Evolutionary conservation across 768 basidiomycete genomes (phyloP).

Genomic region (Gymnopilus dilepis): DNA sequence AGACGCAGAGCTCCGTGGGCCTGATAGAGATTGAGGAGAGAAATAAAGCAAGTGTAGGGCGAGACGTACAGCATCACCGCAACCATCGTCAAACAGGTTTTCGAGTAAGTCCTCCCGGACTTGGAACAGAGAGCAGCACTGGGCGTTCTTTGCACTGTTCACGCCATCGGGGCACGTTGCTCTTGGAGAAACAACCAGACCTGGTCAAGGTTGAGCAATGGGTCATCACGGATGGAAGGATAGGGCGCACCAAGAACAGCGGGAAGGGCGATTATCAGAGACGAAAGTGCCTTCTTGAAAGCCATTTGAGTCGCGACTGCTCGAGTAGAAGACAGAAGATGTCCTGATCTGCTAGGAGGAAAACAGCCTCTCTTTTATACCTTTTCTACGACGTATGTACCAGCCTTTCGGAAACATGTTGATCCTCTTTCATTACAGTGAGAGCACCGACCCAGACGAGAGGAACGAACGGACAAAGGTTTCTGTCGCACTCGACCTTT

Average conservation of each 20-base stretch:
- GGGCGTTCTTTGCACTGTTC: slow-evolving; percentile 32
- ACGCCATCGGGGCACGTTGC: slow-evolving; percentile 35
- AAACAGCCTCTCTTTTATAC: slow-evolving; percentile 8
- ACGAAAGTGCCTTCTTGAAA: slow-evolving; percentile 10
- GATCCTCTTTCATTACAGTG: not conserved
- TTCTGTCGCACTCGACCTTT: not conserved
- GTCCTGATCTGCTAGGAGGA: slow-evolving; percentile 17
- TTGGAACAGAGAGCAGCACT: slow-evolving; percentile 33
- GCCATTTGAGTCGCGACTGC: slow-evolving; percentile 13
- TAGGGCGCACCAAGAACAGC: slow-evolving; percentile 3
- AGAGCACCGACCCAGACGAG: slow-evolving; percentile 1
- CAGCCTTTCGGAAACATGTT: slow-evolving; percentile 2
- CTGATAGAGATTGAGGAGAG: slow-evolving; percentile 29
- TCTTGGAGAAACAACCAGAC: slow-evolving; percentile 22
- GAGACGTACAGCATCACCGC: slow-evolving; percentile 25
- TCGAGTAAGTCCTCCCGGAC: slow-evolving; percentile 28
- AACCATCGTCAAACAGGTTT: slow-evolving; percentile 35
- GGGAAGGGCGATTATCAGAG: slow-evolving; percentile 9
- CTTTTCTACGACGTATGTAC: slow-evolving; percentile 9
- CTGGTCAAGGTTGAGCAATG: not conserved
- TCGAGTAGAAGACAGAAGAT: slow-evolving; percentile 12
- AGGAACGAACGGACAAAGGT: not conserved
- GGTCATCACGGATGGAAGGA: not conserved
- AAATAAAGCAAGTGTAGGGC: not conserved
- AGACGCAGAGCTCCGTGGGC: slow-evolving; percentile 39